Base-by-base conservation (phyloP, 2,329 filamentous ascomycete species). In the Stemphylium lycopersici region DNA sequence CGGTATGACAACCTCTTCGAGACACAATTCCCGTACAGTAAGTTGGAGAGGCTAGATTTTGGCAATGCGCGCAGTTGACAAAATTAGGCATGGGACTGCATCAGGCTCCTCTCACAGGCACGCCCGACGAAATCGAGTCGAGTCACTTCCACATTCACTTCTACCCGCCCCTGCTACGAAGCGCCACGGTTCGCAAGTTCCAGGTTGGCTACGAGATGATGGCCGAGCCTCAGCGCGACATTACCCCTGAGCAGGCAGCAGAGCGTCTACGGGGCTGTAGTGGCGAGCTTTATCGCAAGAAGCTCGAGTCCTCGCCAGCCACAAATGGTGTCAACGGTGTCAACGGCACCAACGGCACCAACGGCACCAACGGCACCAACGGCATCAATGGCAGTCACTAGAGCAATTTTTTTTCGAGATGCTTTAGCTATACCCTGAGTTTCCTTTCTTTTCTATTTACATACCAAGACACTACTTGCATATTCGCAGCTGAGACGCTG, bases 141-240 rank as follows among this genome's bases (percentile, higher is more conserved):
- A 91, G 90, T 63, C 93, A 96, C 77, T 87, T 99, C 72, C 95
- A 99, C 76, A 88, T 99, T 80, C 95, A 99, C 79, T 99, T 99
- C 77, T 98, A 97, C 75, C 95, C 95, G 37, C 95, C 95, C 11
- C 81, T 99, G 41, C 81, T 99, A 61, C 87, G 95, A 52, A 96
- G 92, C 41, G 93, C 95, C 2, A 96, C 92, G 0, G 93, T 99
- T 41, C 87, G 90, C 65, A 99, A 99, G 79, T 99, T 98, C 78
- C 77, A 98, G 47, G 95, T 99, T 31, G 95, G 95, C 60, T 98
- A 96, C 73, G 95, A 99, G 78, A 83, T 99, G 78, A 86, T 99
- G 85, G 95, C 90, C 1, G 95, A 99, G 78, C 93, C 95, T n/a
- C 95, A 99, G 77, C 85, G 95, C 55, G 95, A 99, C 73, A 98